Evolutionary conservation across 306 rosid species (phyloP), one percentile per base, ranked within the genome.

Genomic region (Fragaria ananassa): DNA sequence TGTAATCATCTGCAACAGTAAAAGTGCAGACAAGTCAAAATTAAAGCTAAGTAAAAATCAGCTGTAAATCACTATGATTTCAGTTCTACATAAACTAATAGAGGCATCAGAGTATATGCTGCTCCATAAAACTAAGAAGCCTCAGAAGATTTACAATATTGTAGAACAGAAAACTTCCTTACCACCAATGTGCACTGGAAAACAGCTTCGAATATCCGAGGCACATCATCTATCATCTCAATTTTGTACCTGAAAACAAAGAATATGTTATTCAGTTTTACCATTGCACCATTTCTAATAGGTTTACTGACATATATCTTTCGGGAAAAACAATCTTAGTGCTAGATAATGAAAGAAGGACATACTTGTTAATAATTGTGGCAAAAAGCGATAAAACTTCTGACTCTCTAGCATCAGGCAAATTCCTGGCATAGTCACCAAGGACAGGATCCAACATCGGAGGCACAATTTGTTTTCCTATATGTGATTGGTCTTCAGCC

Each of bases 371-470:
- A 47, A 95, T 84, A 34, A 95, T 95, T 47, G 99, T 95, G 53
- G 99, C 99, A 92, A 95, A 95, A 71, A 95, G 96, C 37, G 99
- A 96, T 74, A 96, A 78, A 74, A 96, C 99, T 86, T 96, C 99
- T 0, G 99, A 92, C 78, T 96, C 99, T 80, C 99, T 89, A 29
- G 99, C 99, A 86, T 96, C 99, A 67, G 99, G 98, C 78, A 92
- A 89, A 88, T 96, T 96, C 86, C 99, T 88, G 35, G 98, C 93
- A 60, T 96, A 96, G 83, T 96, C 99, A 74, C 93, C 96, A 8
- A 96, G 93, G 64, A 96, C 97, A 12, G 98, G 98, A 88, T 96
- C 99, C 96, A 96, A 86, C 99, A 96, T 96, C 3, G 99, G 99
- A 31, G 99, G 97, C 83, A 96, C 99, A 88, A 96, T 92, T 65